phyloP scores from a whole-genome alignment of 352 stramenopile species.

The Sclerospora graminicola region DNA sequence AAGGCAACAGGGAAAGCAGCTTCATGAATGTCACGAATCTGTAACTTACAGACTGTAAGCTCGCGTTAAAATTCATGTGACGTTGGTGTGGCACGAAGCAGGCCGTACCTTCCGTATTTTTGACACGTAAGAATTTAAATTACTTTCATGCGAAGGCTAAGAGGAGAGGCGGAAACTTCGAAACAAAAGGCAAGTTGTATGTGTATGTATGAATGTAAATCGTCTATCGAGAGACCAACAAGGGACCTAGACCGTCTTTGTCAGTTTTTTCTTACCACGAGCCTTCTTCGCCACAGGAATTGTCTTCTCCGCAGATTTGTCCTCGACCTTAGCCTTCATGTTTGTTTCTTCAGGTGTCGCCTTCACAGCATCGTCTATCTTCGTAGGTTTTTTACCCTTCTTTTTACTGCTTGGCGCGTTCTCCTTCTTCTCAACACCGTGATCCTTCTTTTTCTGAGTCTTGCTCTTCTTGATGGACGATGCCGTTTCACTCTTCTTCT shows the following conservation, averaged over 20 bases:
- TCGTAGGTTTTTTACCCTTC: constrained; percentile 11
- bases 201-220: constrained; percentile 23
- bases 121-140: no score
- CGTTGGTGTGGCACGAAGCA: no score
- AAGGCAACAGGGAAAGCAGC: no score
- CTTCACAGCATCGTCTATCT: constrained; percentile 10
- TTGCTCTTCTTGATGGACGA: constrained; percentile 29
- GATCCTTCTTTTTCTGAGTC: no score
- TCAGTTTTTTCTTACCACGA: constrained; percentile 16
- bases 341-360: constrained; percentile 8
- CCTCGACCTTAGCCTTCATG: constrained; percentile 7
- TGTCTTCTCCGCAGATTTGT: constrained; percentile 5
- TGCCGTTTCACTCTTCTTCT: no score
- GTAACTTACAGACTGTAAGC: no score
- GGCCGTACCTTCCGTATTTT: no score
- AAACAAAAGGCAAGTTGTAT: constrained; percentile 11
- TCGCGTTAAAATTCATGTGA: no score
- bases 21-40: no score
- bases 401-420: constrained; percentile 9
- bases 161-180: no score
- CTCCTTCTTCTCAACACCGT: constrained; percentile 1
- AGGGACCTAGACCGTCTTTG: constrained; percentile 24
- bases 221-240: constrained; percentile 18
- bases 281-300: constrained; percentile 13
- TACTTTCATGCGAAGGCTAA: no score